phyloP scores from a whole-genome alignment of 768 basidiomycete species.

The Lentinula aciculospora region DNA sequence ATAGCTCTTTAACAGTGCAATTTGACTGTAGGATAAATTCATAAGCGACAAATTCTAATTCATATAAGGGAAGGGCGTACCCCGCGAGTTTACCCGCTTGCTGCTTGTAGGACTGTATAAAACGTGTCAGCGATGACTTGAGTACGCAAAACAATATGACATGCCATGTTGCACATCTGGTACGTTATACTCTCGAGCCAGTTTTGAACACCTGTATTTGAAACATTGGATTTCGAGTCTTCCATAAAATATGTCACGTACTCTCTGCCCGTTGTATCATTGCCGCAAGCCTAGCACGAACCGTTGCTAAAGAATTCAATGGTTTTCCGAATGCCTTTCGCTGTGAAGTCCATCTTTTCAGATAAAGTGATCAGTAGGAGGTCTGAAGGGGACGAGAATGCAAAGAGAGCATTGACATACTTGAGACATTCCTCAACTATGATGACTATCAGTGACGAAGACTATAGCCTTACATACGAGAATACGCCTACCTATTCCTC shows the following conservation, averaged over 20 bases:
- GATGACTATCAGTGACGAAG: background rate
- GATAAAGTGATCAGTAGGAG: background rate
- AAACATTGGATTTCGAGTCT: background rate
- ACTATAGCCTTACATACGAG: background rate
- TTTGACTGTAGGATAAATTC: constrained; percentile 37
- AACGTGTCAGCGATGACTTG: background rate
- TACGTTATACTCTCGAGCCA: constrained; percentile 84
- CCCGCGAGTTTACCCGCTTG: constrained; percentile 74
- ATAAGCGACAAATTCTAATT: background rate
- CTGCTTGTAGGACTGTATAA: constrained; percentile 56
- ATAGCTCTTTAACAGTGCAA: constrained; percentile 68
- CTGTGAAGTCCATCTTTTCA: constrained; percentile 82
- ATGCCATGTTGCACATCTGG: constrained; percentile 83
- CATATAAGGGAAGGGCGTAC: constrained; percentile 26
- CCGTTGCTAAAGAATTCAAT: constrained; percentile 77
- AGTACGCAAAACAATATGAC: background rate
- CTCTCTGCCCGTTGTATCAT: constrained; percentile 70
- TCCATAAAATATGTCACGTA: constrained; percentile 22
- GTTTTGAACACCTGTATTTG: constrained; percentile 45
- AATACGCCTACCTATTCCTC: constrained; percentile 25
- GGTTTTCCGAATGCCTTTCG: constrained; percentile 90
- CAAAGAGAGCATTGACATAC: constrained; percentile 18
- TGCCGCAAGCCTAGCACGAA: constrained; percentile 79
- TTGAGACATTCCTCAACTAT: constrained; percentile 47
- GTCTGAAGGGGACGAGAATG: background rate